Evolutionary conservation across 805 yeast genomes (phyloP).

Genomic region (Candida ipomoeae): DNA sequence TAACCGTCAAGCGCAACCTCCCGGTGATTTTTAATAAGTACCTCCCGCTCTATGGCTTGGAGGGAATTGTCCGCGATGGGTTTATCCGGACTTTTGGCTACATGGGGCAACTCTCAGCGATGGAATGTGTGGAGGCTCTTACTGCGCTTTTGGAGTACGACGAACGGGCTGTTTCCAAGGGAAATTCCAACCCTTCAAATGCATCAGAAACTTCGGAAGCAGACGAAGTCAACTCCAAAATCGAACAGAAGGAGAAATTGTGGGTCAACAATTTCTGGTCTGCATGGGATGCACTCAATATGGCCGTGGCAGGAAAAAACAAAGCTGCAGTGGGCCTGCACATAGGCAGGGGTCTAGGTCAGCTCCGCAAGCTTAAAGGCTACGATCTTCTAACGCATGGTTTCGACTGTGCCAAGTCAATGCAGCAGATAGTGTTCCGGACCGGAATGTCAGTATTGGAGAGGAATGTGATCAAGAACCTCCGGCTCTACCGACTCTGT

Average conservation of each 20-base stretch:
- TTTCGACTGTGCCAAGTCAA: slow-evolving; percentile 72
- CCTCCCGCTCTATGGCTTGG: slow-evolving; percentile 72
- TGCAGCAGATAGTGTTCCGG: slow-evolving; percentile 78
- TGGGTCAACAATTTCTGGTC: slow-evolving; percentile 75
- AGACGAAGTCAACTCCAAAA: slow-evolving; percentile 24
- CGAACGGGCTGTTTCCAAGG: slow-evolving; percentile 18
- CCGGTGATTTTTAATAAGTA: slow-evolving; percentile 66
- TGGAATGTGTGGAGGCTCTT: slow-evolving; percentile 87
- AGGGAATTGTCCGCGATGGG: slow-evolving; percentile 79
- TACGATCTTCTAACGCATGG: slow-evolving; percentile 63
- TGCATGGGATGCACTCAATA: slow-evolving; percentile 51
- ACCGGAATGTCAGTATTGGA: slow-evolving; percentile 91
- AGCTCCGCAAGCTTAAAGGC: slow-evolving; percentile 33
- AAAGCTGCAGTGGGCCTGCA: slow-evolving; percentile 15
- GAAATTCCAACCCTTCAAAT: slow-evolving; percentile 17
- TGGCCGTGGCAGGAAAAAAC: slow-evolving; percentile 21
- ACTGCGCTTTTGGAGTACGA: slow-evolving; percentile 69
- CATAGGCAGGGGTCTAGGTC: slow-evolving; percentile 11
- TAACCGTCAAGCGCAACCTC: slow-evolving; percentile 68
- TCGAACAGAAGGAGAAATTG: slow-evolving; percentile 46
- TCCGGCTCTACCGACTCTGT: slow-evolving; percentile 77
- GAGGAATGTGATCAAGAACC: slow-evolving; percentile 70
- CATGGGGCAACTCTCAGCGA: slow-evolving; percentile 82
- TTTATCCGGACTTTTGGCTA: slow-evolving; percentile 84
- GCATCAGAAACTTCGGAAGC: slow-evolving; percentile 17